Percentiles rank a stretch among this genome's conserved stretches.
These are phyloP conservation scores for Tremellales sp. DNA, from an alignment of 1,284 basidiomycete species.

Conservation along the genomic window DNA sequence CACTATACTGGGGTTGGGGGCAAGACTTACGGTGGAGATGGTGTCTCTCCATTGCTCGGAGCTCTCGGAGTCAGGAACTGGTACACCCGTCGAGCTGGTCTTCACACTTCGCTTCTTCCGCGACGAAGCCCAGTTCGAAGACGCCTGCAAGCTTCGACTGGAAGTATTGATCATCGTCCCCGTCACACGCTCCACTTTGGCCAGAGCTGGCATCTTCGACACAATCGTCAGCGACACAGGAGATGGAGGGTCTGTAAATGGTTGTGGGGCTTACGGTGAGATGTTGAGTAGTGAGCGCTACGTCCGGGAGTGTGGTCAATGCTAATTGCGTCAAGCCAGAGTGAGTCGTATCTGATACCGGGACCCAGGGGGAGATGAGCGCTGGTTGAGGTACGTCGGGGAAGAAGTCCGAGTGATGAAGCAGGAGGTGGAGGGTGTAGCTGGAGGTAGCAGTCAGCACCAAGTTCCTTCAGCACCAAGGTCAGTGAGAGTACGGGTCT, in stretches of 20 bases:
- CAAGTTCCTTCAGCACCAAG: not conserved
- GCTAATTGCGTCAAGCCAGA: not conserved
- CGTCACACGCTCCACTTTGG: not conserved
- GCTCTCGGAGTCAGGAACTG: too few relatives aligned
- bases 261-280: not conserved
- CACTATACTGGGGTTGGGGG: too few relatives aligned
- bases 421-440: conserved; percentile 37
- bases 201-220: not conserved
- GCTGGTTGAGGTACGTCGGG: conserved; percentile 14
- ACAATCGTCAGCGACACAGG: not conserved
- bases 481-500: not conserved
- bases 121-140: not conserved
- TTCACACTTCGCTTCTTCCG: not conserved
- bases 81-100: too few relatives aligned
- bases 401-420: conserved; percentile 26
- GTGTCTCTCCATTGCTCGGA: not conserved
- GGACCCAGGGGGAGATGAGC: not conserved
- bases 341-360: not conserved
- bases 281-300: not conserved
- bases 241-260: not conserved
- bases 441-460: conserved; percentile 10
- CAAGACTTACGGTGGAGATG: not conserved
- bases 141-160: not conserved
- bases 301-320: not conserved
- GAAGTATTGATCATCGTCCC: not conserved